phyloP scores from a whole-genome alignment of 2,329 filamentous ascomycete genomes.

The Clarireedia paspali region DNA sequence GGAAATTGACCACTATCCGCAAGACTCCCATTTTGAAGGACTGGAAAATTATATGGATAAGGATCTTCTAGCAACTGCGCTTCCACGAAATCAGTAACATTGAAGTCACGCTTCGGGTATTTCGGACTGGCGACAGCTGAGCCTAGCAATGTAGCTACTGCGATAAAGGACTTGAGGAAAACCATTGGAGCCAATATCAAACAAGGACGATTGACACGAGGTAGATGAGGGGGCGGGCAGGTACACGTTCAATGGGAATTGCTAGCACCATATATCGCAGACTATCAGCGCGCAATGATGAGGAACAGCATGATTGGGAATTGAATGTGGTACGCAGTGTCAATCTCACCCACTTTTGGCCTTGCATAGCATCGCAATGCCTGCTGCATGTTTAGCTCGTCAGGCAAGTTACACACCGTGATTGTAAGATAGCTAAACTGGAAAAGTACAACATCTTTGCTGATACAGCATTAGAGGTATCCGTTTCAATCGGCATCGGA shows the following conservation, averaged over 20 bases:
- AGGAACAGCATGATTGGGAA: background rate
- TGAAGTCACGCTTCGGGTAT: background rate
- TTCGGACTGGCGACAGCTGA: background rate
- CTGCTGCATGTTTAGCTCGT: background rate
- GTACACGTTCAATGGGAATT: background rate
- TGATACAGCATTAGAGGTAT: background rate
- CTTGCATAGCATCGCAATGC: background rate
- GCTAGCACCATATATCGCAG: background rate
- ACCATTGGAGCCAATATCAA: background rate
- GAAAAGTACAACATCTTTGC: background rate
- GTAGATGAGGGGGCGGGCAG: background rate
- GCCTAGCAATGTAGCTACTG: background rate
- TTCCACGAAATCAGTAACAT: constrained; percentile 16
- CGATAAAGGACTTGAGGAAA: constrained; percentile 1
- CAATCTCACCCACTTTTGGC: background rate
- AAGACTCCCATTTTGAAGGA: constrained; percentile 27
- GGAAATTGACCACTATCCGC: constrained; percentile 40
- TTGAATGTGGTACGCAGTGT: background rate
- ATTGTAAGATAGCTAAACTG: background rate
- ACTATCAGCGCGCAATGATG: background rate
- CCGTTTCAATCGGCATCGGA: too few relatives aligned
- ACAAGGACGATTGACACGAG: background rate
- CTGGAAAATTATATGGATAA: constrained; percentile 33
- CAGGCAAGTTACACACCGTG: background rate
- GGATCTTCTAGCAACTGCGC: constrained; percentile 30